phyloP scores from a whole-genome alignment of 2,329 filamentous ascomycete species.

The Curvularia sp. region DNA sequence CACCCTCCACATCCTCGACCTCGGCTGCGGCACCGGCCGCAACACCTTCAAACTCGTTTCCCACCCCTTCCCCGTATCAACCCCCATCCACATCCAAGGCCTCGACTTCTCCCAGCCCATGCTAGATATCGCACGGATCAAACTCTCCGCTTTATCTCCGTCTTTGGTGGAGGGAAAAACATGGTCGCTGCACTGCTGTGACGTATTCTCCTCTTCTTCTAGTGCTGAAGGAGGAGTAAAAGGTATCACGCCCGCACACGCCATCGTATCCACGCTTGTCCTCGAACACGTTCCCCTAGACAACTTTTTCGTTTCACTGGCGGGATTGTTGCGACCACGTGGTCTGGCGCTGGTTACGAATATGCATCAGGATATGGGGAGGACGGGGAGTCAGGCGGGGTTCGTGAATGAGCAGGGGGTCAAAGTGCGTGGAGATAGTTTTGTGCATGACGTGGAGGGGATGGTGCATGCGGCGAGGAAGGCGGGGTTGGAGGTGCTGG shows the following conservation, averaged over 20 bases:
- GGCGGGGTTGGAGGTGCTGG: conserved; percentile 42
- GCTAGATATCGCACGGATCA: conserved; percentile 60
- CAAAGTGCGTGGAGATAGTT: conserved; percentile 68
- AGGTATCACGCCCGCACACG: conserved; percentile 47
- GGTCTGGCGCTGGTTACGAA: conserved; percentile 68
- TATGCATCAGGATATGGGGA: conserved; percentile 72
- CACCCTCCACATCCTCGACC: conserved; percentile 59
- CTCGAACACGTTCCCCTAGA: conserved; percentile 67
- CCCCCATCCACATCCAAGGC: conserved; percentile 55
- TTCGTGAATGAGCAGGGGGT: conserved; percentile 61
- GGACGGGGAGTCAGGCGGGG: conserved; percentile 62
- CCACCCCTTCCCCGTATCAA: conserved; percentile 35
- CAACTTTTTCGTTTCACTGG: conserved; percentile 58
- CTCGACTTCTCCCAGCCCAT: conserved; percentile 65
- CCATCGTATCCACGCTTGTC: conserved; percentile 67
- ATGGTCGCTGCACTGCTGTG: conserved; percentile 33
- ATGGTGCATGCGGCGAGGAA: conserved; percentile 57
- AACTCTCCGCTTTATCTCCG: conserved; percentile 33
- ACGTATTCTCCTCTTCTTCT: conserved; percentile 39
- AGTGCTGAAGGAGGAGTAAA: neutral
- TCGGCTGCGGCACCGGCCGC: conserved; percentile 70
- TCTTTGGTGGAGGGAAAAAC: neutral
- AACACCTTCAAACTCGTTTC: conserved; percentile 63
- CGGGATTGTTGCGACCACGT: conserved; percentile 52
- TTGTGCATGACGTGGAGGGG: conserved; percentile 61